These are phyloP conservation scores for Coccomyxa sp. DNA, from an alignment of 139 green algal genomes.

Conservation along the genomic window DNA sequence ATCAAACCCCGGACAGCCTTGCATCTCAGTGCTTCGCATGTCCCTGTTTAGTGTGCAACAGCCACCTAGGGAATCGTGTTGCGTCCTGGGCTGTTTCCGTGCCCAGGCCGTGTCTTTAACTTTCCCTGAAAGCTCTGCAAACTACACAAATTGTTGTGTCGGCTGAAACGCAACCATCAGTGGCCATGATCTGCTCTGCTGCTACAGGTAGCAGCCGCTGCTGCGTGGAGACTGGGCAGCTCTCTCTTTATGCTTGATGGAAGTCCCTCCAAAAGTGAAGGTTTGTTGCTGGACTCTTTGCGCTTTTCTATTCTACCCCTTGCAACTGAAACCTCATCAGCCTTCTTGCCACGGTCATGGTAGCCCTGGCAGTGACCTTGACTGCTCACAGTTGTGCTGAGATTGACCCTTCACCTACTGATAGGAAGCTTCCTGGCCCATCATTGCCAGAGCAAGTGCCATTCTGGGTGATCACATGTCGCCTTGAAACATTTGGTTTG, in stretches of 20 bases:
- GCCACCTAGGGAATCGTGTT: conserved; percentile 21
- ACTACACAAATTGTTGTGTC: background rate
- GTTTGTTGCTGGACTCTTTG: background rate
- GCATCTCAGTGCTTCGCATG: conserved; percentile 20
- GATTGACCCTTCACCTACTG: conserved; percentile 16
- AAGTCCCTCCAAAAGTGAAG: background rate
- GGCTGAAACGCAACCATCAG: background rate
- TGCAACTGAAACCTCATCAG: background rate
- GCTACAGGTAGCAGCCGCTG: too few species aligned
- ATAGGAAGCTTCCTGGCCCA: conserved; percentile 36
- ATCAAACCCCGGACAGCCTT: conserved; percentile 26
- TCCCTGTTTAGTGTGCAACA: conserved; percentile 33
- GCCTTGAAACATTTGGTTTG: too few species aligned
- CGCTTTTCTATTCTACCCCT: background rate
- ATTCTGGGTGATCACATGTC: conserved; percentile 23
- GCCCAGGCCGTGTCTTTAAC: conserved; percentile 10
- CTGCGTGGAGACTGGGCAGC: too few species aligned
- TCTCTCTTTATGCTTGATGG: background rate
- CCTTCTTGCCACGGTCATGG: conserved; percentile 43
- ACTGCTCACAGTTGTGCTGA: conserved; percentile 40
- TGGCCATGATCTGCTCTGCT: too few species aligned
- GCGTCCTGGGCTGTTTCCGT: conserved; percentile 5
- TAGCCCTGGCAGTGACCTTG: conserved; percentile 30
- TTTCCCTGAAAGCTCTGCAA: background rate
- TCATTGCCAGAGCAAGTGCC: conserved; percentile 22